Conservation (phyloP, 2,329 filamentous ascomycete species). For the Huntiella omanensis region DNA sequence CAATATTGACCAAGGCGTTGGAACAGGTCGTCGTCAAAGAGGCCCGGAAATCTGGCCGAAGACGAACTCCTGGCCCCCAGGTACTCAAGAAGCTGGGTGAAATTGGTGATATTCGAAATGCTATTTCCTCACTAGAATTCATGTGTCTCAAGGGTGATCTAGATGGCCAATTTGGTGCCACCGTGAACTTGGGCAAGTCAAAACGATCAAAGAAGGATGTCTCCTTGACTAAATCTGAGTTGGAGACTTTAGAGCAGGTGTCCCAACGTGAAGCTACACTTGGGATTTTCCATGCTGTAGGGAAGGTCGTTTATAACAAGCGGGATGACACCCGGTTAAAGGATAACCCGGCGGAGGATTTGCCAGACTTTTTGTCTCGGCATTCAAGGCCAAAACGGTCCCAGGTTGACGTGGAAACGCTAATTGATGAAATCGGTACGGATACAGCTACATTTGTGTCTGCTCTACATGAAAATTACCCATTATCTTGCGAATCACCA, state of each 20-base stretch:
- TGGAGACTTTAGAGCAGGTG: conserved; percentile 60
- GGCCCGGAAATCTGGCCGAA: conserved; percentile 55
- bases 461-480: conserved; percentile 84
- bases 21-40: conserved; percentile 72
- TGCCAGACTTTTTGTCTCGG: conserved; percentile 41
- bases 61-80: conserved; percentile 55
- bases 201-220: conserved; percentile 43
- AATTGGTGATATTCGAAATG: conserved; percentile 79
- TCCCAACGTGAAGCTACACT: conserved; percentile 76
- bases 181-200: conserved; percentile 48
- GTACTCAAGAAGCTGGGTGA: conserved; percentile 68
- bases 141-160: conserved; percentile 63
- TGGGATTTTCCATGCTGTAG: conserved; percentile 89
- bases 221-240: conserved; percentile 54
- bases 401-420: conserved; percentile 48
- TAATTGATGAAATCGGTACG: conserved; percentile 88
- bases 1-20: conserved; percentile 67
- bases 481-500: conserved; percentile 54
- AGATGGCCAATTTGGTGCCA: conserved; percentile 50
- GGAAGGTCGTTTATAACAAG: conserved; percentile 94
- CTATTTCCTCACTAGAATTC: conserved; percentile 83
- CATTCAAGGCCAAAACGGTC: conserved; percentile 41
- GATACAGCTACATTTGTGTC: conserved; percentile 81
- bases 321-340: conserved; percentile 21
- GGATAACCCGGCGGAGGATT: conserved; percentile 23